These are phyloP conservation scores for thale cress (Arabidopsis thaliana) DNA, from an alignment of 345 rosid species.

Conservation along the genomic window TAIR10.1 NC_003076.8:25461001-25461500, in stretches of 20 bases:
- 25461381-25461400: not conserved
- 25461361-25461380: not conserved
- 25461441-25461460: slow-evolving; percentile 1
- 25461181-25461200: slow-evolving; percentile 23
- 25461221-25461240: slow-evolving; percentile 13
- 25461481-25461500: not conserved
- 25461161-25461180: slow-evolving; percentile 5
- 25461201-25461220: not conserved
- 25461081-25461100: slow-evolving; percentile 24
- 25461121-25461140: slow-evolving; percentile 13
- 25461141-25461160: not conserved
- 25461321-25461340: not conserved
- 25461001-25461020: not conserved
- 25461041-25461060: not conserved
- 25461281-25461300: slow-evolving; percentile 7
- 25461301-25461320: slow-evolving; percentile 16
- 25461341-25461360: not conserved
- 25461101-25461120: slow-evolving; percentile 2
- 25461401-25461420: slow-evolving; percentile 15
- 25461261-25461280: slow-evolving; percentile 7
- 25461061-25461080: not conserved
- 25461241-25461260: not conserved
- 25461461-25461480: slow-evolving; percentile 16
- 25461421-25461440: not conserved
- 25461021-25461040: not conserved